phyloP scores from a whole-genome alignment of 176 grass and related monocot species.

The Oryza glumipatula region DNA sequence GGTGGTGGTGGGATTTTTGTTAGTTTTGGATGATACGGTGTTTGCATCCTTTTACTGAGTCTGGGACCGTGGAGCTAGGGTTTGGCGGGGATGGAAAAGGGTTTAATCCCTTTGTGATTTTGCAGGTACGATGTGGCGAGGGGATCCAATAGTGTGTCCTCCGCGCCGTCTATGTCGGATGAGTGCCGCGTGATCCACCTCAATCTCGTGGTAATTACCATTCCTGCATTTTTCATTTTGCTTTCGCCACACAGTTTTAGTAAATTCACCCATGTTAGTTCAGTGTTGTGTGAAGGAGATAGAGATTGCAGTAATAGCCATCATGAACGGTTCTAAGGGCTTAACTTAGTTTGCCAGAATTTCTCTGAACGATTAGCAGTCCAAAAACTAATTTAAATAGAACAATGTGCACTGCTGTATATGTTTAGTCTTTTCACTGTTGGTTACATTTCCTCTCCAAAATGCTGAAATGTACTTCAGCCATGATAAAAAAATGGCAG shows the following conservation, averaged over 20 bases:
- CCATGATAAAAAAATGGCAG: too few species aligned
- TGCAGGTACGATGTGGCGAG: slow-evolving; percentile 74
- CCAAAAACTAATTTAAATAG: background rate
- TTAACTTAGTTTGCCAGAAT: slow-evolving; percentile 10
- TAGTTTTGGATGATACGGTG: background rate
- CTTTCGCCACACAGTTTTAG: background rate
- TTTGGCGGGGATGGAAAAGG: background rate
- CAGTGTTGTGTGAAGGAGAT: slow-evolving; percentile 5
- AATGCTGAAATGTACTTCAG: background rate
- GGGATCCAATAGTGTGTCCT: slow-evolving; percentile 30
- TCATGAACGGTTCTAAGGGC: background rate
- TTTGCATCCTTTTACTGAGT: background rate
- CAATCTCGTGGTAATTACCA: slow-evolving; percentile 73
- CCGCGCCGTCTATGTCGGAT: slow-evolving; percentile 51
- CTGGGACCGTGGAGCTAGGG: background rate
- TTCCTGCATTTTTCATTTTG: slow-evolving; percentile 10
- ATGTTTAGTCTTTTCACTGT: background rate
- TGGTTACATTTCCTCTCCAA: background rate
- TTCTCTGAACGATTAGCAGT: background rate
- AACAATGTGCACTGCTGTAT: background rate
- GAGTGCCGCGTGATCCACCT: slow-evolving; percentile 79
- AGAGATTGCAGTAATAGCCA: background rate
- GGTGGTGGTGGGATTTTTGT: background rate
- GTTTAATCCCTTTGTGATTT: slow-evolving; percentile 5
- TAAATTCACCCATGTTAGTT: background rate